Conservation (phyloP, 805 yeast genomes). For the Saccharomyces jurei region DNA sequence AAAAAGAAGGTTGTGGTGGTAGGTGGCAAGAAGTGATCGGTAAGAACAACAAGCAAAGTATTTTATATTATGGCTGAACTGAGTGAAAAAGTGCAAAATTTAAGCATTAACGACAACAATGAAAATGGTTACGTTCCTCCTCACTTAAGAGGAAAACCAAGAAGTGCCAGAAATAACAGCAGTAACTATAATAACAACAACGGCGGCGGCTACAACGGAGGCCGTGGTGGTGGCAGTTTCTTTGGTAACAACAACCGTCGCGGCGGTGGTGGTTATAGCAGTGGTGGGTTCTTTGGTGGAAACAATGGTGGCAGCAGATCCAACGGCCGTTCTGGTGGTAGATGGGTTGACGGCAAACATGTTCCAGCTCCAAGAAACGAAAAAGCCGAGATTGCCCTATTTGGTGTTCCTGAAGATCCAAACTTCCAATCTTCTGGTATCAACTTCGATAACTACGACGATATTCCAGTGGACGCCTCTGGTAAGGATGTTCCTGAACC, state of each 20-base stretch:
- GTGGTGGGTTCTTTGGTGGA: constrained; percentile 33
- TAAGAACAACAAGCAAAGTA: not conserved
- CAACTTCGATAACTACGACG: constrained; percentile 97
- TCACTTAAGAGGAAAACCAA: constrained; percentile 34
- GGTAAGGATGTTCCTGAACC: constrained; percentile 95
- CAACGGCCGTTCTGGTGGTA: constrained; percentile 45
- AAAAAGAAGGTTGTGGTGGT: not conserved
- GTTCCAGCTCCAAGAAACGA: constrained; percentile 69
- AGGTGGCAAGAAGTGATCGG: not conserved
- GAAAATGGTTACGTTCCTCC: constrained; percentile 40
- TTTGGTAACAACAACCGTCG: constrained; percentile 23
- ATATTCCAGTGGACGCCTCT: constrained; percentile 95
- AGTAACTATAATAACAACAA: constrained; percentile 30
- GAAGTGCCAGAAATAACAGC: constrained; percentile 8
- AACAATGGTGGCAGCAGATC: constrained; percentile 31
- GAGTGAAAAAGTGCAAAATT: constrained; percentile 49
- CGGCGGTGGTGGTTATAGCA: constrained; percentile 31
- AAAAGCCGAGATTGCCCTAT: constrained; percentile 67
- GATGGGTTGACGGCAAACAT: constrained; percentile 82
- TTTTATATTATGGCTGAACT: constrained; percentile 46
- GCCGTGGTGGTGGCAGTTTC: constrained; percentile 29
- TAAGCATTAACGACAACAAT: constrained; percentile 37
- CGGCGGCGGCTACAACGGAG: constrained; percentile 26
- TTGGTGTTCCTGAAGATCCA: constrained; percentile 65
- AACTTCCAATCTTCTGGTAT: constrained; percentile 88